A percentile compares a stretch with the other conserved stretches of the same genome.
Conservation (phyloP, 208 protist species). For the Crithidia sp. region DNA sequence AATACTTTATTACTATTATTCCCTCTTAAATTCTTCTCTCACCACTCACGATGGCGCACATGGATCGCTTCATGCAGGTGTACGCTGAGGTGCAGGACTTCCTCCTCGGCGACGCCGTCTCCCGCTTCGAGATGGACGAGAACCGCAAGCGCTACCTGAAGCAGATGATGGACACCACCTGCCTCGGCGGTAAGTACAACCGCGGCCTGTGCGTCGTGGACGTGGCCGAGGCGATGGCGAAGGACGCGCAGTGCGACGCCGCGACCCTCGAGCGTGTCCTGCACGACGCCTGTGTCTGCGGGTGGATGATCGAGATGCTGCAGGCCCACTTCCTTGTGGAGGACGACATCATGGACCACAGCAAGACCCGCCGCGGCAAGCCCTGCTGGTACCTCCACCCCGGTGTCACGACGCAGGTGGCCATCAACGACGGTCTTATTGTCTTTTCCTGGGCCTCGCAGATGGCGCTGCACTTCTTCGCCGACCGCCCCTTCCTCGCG, state of each 20-base stretch:
- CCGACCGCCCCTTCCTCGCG: slow-evolving; percentile 76
- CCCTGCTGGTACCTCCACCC: slow-evolving; percentile 95
- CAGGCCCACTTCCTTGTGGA: slow-evolving; percentile 97
- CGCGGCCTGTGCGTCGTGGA: slow-evolving; percentile 86
- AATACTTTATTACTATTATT: not conserved
- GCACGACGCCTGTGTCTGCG: slow-evolving; percentile 93
- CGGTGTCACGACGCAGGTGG: slow-evolving; percentile 91
- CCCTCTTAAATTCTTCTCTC: no score
- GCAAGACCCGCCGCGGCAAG: slow-evolving; percentile 94
- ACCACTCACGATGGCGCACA: slow-evolving; percentile 40
- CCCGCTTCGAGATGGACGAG: slow-evolving; percentile 74
- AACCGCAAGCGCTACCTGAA: slow-evolving; percentile 77
- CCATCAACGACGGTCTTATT: slow-evolving; percentile 97
- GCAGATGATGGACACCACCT: slow-evolving; percentile 87
- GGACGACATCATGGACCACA: slow-evolving; percentile 98
- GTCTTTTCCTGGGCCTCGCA: slow-evolving; percentile 92
- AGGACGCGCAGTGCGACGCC: slow-evolving; percentile 54
- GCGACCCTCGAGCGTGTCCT: slow-evolving; percentile 57
- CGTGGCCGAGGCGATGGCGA: slow-evolving; percentile 63
- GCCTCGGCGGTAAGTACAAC: slow-evolving; percentile 91
- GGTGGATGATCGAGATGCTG: slow-evolving; percentile 94
- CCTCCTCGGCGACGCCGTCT: slow-evolving; percentile 51
- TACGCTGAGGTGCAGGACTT: slow-evolving; percentile 82
- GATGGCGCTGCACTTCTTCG: slow-evolving; percentile 94
- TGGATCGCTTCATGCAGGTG: slow-evolving; percentile 76